Evolutionary conservation across 768 basidiomycete genomes (phyloP).

Genomic region (Nidularia sp.): DNA sequence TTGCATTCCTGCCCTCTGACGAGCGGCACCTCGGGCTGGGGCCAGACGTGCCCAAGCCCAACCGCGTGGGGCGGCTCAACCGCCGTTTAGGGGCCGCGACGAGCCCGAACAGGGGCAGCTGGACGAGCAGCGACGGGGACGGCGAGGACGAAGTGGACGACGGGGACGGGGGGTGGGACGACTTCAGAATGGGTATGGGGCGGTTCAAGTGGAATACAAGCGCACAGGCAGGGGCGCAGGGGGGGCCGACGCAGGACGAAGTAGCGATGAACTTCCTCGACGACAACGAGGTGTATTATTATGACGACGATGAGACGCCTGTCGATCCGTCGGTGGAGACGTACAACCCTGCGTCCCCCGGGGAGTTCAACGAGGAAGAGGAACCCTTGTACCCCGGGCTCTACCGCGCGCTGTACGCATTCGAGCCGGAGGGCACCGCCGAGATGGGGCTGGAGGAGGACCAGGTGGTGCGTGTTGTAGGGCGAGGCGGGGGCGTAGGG

Average conservation of each 20-base stretch:
- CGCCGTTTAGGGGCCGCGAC: conserved; percentile 16
- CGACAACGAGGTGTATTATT: conserved; percentile 19
- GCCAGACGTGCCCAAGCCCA: conserved; percentile 32
- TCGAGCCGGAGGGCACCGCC: conserved; percentile 75
- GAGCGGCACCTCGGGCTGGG: conserved; percentile 36
- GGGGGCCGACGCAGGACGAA: conserved; percentile 35
- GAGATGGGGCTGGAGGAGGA: conserved; percentile 82
- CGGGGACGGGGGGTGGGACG: conserved; percentile 22
- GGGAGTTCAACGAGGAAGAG: conserved; percentile 26
- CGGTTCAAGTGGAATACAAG: conserved; percentile 17
- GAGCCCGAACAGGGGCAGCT: conserved; percentile 8
- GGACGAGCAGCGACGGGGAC: conserved; percentile 12
- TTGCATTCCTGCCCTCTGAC: conserved; percentile 28
- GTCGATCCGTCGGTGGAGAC: conserved; percentile 16
- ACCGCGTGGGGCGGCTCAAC: conserved; percentile 28
- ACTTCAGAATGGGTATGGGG: conserved; percentile 21
- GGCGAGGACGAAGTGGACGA: conserved; percentile 16
- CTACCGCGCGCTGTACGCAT: conserved; percentile 75
- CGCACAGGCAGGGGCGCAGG: conserved; percentile 11
- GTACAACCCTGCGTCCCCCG: conserved; percentile 10
- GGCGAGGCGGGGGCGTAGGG: conserved; percentile 73
- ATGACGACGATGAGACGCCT: conserved; percentile 13
- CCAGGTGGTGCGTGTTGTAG: conserved; percentile 69
- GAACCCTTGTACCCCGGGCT: conserved; percentile 60
- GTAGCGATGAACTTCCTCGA: conserved; percentile 44